Conservation (phyloP, 1,284 basidiomycete species). For the Ustilago sp. region DNA sequence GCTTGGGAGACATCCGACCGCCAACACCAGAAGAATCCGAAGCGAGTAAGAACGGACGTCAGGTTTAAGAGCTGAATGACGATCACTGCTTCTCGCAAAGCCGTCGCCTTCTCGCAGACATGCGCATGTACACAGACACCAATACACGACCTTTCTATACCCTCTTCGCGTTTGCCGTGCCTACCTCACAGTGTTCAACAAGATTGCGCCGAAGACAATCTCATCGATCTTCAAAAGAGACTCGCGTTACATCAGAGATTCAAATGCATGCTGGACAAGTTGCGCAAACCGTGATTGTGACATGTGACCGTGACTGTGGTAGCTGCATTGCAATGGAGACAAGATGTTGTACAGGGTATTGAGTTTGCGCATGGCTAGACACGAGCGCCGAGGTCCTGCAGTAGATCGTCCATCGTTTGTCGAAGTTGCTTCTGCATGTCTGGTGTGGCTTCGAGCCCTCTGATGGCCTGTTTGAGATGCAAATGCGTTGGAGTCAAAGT, state of each 20-base stretch:
- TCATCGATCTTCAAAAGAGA: background rate
- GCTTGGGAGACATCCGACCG: slow-evolving; percentile 70
- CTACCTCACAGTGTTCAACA: background rate
- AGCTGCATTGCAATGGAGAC: background rate
- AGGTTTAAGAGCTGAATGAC: slow-evolving; percentile 17
- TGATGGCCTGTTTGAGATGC: slow-evolving; percentile 36
- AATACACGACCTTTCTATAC: slow-evolving; percentile 20
- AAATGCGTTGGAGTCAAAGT: background rate
- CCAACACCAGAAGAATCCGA: slow-evolving; percentile 13
- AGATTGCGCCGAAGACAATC: background rate
- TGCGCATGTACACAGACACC: background rate
- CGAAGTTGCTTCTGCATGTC: slow-evolving; percentile 49
- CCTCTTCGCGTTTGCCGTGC: slow-evolving; percentile 17
- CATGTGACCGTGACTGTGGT: background rate
- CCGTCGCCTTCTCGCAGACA: background rate
- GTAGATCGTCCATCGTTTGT: slow-evolving; percentile 49
- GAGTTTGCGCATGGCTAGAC: slow-evolving; percentile 13
- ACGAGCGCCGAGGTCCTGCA: slow-evolving; percentile 51
- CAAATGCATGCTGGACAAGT: background rate
- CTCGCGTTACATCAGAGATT: background rate
- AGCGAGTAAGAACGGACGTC: slow-evolving; percentile 27
- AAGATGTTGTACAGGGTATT: slow-evolving; percentile 5
- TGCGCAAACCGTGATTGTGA: background rate
- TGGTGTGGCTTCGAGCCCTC: slow-evolving; percentile 44
- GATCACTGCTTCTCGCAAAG: background rate